A percentile compares a stretch with the other conserved stretches of the same genome.
Evolutionary conservation across 2,329 filamentous ascomycete species (phyloP).

Genomic region (Trichoderma arundinaceum): DNA sequence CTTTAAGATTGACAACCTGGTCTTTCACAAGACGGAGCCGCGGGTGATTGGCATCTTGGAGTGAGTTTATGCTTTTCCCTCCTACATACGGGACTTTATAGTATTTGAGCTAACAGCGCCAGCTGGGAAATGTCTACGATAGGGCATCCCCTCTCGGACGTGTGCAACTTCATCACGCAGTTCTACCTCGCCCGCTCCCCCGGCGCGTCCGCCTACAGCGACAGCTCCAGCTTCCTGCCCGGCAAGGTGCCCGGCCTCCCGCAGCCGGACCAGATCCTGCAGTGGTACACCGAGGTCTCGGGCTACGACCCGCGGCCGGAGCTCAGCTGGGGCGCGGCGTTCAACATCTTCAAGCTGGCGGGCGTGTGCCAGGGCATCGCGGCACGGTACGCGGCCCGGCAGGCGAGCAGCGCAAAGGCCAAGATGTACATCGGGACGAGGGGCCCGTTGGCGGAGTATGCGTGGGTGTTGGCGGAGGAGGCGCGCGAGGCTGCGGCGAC

Average conservation of each 20-base stretch:
- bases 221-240: conserved; percentile 62
- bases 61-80: conserved; percentile 50
- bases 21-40: conserved; percentile 88
- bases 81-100: neutral
- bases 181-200: conserved; percentile 47
- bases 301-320: conserved; percentile 73
- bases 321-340: conserved; percentile 65
- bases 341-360: conserved; percentile 65
- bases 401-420: conserved; percentile 88
- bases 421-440: conserved; percentile 72
- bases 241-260: conserved; percentile 69
- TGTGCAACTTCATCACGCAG: conserved; percentile 72
- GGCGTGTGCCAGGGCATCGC: conserved; percentile 86
- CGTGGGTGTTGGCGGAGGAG: conserved; percentile 73
- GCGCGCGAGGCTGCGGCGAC: conserved; percentile 38
- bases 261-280: conserved; percentile 48
- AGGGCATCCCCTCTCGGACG: conserved; percentile 91
- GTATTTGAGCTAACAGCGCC: neutral
- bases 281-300: conserved; percentile 55
- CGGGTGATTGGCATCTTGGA: conserved; percentile 92
- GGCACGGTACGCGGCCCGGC: conserved; percentile 79
- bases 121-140: conserved; percentile 98
- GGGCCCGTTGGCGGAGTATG: conserved; percentile 74
- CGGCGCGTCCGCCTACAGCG: conserved; percentile 37
- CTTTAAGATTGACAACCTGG: conserved; percentile 91